phyloP scores from a whole-genome alignment of 768 basidiomycete genomes.

The Leccinum subtestaceum region DNA sequence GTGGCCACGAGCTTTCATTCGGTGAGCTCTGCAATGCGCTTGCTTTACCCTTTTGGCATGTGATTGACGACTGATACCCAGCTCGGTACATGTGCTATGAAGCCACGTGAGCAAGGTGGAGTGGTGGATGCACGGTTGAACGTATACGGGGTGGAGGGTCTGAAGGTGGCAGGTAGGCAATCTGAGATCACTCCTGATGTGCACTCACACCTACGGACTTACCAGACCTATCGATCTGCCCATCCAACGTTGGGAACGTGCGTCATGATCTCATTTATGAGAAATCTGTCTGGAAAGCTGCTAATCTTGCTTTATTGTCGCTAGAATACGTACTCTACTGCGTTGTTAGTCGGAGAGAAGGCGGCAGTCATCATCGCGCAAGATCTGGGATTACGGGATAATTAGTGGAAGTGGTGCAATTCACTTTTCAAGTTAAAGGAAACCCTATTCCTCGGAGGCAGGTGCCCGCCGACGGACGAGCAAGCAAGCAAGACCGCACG shows the following conservation, averaged over 20 bases:
- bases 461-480: too few species aligned
- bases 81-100: constrained; percentile 49
- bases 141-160: constrained; percentile 10
- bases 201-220: background rate
- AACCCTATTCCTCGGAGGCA: too few species aligned
- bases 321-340: constrained; percentile 43
- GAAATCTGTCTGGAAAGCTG: background rate
- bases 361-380: constrained; percentile 58
- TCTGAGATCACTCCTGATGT: background rate
- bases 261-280: background rate
- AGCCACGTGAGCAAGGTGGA: constrained; percentile 22
- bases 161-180: constrained; percentile 17
- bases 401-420: background rate
- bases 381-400: constrained; percentile 32
- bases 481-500: too few species aligned
- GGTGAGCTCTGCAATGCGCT: background rate
- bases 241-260: constrained; percentile 26
- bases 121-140: constrained; percentile 14
- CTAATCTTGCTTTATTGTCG: background rate
- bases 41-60: too few species aligned
- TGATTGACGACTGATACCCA: too few species aligned
- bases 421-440: too few species aligned
- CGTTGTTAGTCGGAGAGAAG: constrained; percentile 55
- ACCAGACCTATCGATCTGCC: constrained; percentile 39
- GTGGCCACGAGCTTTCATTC: background rate